Evolutionary conservation across 2,329 filamentous ascomycete genomes (phyloP), one percentile per base, ranked within the genome.

Genomic region (Metarhizium album): DNA sequence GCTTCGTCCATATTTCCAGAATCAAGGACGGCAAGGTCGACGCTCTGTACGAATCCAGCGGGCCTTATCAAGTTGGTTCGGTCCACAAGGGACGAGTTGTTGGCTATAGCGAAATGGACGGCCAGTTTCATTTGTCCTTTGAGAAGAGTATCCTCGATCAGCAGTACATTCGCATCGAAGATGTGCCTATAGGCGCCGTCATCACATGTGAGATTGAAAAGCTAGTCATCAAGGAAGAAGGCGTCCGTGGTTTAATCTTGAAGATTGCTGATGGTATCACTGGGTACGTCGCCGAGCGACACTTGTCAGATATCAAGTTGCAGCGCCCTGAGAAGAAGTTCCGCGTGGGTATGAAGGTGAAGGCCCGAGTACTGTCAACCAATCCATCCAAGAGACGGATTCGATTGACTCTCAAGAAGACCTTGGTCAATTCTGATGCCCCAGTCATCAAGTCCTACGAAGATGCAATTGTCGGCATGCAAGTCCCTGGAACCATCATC

Each of bases 251-350:
- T 24, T 69, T 98, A 29, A 79, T 97, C 24, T 78, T 97, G 48
- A 87, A 86, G 59, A 70, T 98, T 48, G 84, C 89, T 8, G 88
- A 96, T 42, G 87, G 87, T 45, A 89, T 98, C 57, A 84, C 81
- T 47, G 93, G 90, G n/a, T 78, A 95, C 52, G 90, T 97, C 2
- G 80, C 90, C 3, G 87, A 91, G 61, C 83, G 84, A 63, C 94
- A 98, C 64, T 75, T 98, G 59, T 85, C 93, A 45, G 94, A 98
- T 64, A 79, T 93, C 14, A 82, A 82, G 54, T 74, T 98, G 23
- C 87, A 93, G 62, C 87, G 96, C 61, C 93, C 93, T 0, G 93
- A 98, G 67, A 94, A 91, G 74, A 97, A 96, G 64, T 98, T 96
- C 69, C 81, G 86, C 54, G 87, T 91, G 64, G 90, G 90, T 1